Evolutionary conservation across 805 yeast species (phyloP), one percentile per base, ranked within the genome.

Genomic region (Naumovozyma dairenensis): DNA sequence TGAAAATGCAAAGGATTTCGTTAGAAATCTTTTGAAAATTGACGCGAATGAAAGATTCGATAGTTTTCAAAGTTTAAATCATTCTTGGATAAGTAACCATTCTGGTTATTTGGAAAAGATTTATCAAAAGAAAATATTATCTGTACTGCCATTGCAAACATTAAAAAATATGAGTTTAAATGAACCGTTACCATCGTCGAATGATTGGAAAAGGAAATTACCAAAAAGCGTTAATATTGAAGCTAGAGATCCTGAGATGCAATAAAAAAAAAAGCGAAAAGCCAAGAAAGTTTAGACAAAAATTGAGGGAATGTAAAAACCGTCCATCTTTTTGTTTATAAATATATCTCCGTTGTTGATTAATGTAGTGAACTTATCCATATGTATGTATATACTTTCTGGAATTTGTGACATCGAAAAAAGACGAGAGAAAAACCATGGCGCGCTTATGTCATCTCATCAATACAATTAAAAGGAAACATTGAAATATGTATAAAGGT

Each of bases 51-150:
- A 56, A 21, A 49, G 81, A 22, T 48, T 55, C 29, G 55, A 55
- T 31, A 59, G 66, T 19, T 37, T 43, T 1, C 61, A 59, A 5
- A 65, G 74, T 32, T 55, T 70, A n/a, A 28, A 46, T 4, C 71
- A 65, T 40, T 41, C 44, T 0, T 76, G 82, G 83, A 59, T 76
- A 12, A 43, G 49, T 22, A 55, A 57, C 28, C 71, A 70, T 40
- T 25, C 26, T 8, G 35, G 32, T 4, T 63, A 63, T 39, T 48
- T 71, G 27, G 46, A 48, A 14, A 51, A 44, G 25, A 52, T 66
- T 7, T 71, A 69, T 42, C 33, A 47, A 1, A 57, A 57, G 36
- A 58, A 48, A 36, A 51, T 55, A 21, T 33, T 55, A 20, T 24
- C 26, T 24, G n/a, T 14, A 5, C n/a, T 24, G 13, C n/a, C n/a